Conservation (phyloP, 139 green algal genomes). For the Cymbomonas tetramitiformis region DNA sequence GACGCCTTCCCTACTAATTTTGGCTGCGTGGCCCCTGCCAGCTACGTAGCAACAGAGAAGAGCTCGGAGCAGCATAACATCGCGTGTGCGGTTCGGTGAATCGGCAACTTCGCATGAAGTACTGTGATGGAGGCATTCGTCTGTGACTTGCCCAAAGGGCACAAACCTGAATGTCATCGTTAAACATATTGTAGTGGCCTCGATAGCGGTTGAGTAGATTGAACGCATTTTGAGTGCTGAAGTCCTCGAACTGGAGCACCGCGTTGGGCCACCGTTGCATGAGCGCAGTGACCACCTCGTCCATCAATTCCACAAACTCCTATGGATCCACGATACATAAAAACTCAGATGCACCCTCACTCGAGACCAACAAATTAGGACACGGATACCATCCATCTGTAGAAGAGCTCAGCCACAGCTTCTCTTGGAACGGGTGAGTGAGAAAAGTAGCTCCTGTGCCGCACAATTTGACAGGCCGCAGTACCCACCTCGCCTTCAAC, state of each 20-base stretch:
- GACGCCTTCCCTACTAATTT: too few species aligned
- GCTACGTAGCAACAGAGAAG: too few species aligned
- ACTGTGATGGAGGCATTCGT: too few species aligned
- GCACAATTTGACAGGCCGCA: slow-evolving; percentile 3
- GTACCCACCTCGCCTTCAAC: slow-evolving; percentile 50
- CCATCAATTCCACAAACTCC: slow-evolving; percentile 32
- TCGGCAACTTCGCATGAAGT: too few species aligned
- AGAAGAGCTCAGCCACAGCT: too few species aligned
- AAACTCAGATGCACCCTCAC: neutral
- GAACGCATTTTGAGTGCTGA: slow-evolving; percentile 38
- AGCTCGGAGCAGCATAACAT: too few species aligned
- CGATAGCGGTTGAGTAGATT: slow-evolving; percentile 50
- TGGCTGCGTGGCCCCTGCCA: too few species aligned
- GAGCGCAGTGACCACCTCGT: slow-evolving; percentile 55
- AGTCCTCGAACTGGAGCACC: slow-evolving; percentile 65
- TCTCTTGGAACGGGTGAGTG: neutral
- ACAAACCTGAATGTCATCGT: slow-evolving; percentile 68
- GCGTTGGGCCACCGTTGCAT: slow-evolving; percentile 42
- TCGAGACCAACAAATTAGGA: too few species aligned
- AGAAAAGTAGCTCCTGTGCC: neutral
- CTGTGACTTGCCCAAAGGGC: too few species aligned
- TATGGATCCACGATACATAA: too few species aligned
- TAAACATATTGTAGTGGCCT: slow-evolving; percentile 45
- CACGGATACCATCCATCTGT: too few species aligned
- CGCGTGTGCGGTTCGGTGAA: too few species aligned